Evolutionary conservation across 2,329 filamentous ascomycete species (phyloP), one percentile per base, ranked within the genome.

Genomic region (Colletotrichum sp.): DNA sequence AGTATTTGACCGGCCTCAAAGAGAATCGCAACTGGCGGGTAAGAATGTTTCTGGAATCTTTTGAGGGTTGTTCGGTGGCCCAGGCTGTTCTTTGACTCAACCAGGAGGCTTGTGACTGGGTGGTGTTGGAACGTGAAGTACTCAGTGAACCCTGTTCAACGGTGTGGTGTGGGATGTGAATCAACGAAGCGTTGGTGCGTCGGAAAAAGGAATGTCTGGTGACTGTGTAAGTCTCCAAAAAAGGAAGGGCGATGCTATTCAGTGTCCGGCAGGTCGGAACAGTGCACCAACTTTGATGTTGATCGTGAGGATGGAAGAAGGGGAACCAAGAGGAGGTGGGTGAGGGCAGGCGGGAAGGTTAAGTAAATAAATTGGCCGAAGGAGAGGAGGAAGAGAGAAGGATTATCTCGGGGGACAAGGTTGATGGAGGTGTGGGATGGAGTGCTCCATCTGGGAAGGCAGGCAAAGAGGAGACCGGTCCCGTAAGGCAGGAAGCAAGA

Each of bases 141-240:
- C 44, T 69, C 59, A 65, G 48, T 65, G 64, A 76, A 76, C 74
- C 70, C 74, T 76, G 59, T 27, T 69, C 44, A 76, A 76, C 57
- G 30, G 59, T 66, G 70, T 73, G 64, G 70, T 39, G 64, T 72
- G 68, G 32, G 48, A 52, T 68, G 59, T 76, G 64, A 55, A 65
- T 72, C 75, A 72, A 55, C 22, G 68, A 63, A 75, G 63, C 39
- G 71, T 61, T 27, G 34, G 48, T 59, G 28, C 59, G 13, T 48
- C 68, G 59, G 39, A 71, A 44, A 64, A 78, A 78, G 52, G 77
- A 78, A 77, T 68, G 77, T 69, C 73, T 77, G 65, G 74, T 57
- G 75, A 77, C 75, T 44, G 8, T 22, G 55, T 36, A 71, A 74
- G 74, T 77, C 74, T 74, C 66, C 67, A 28, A 61, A 27, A 27